Evolutionary conservation across 2,329 filamentous ascomycete genomes (phyloP).

Genomic region (Colletotrichum musae): DNA sequence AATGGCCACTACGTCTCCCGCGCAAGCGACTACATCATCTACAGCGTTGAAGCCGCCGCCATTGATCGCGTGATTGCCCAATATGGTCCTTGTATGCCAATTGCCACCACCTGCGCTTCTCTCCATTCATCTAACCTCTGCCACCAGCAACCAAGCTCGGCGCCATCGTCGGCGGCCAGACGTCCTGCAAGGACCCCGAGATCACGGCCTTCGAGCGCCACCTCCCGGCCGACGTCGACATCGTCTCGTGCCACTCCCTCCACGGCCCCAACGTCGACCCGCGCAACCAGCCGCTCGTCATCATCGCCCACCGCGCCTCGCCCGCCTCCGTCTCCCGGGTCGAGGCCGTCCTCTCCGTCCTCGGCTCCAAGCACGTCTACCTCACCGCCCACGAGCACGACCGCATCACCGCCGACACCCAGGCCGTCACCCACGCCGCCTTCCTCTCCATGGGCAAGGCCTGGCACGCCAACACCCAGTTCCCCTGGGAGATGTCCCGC

Average conservation of each 20-base stretch:
- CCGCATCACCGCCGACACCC: slow-evolving; percentile 97
- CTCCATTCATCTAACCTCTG: background rate
- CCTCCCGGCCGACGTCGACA: slow-evolving; percentile 89
- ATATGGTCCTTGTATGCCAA: slow-evolving; percentile 86
- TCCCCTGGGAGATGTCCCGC: slow-evolving; percentile 96
- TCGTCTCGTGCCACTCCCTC: slow-evolving; percentile 95
- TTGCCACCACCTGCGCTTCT: slow-evolving; percentile 35
- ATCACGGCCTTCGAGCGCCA: slow-evolving; percentile 93
- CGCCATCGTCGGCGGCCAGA: slow-evolving; percentile 97
- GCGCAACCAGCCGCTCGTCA: slow-evolving; percentile 88
- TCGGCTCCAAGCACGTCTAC: slow-evolving; percentile 88
- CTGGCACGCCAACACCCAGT: slow-evolving; percentile 95
- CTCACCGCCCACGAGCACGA: slow-evolving; percentile 92
- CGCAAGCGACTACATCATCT: slow-evolving; percentile 98
- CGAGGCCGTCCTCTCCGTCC: slow-evolving; percentile 84
- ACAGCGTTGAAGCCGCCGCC: slow-evolving; percentile 94
- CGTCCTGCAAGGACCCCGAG: slow-evolving; percentile 97
- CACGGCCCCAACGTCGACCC: slow-evolving; percentile 94
- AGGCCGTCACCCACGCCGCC: slow-evolving; percentile 97
- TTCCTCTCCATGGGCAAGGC: slow-evolving; percentile 98
- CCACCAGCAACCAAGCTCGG: slow-evolving; percentile 88
- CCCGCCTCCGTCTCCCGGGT: slow-evolving; percentile 83
- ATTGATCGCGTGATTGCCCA: slow-evolving; percentile 89
- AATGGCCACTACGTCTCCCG: slow-evolving; percentile 97
- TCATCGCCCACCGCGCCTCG: slow-evolving; percentile 93